Evolutionary conservation across 78 protist genomes (phyloP).

Genomic region (Isochrysis galbana): DNA sequence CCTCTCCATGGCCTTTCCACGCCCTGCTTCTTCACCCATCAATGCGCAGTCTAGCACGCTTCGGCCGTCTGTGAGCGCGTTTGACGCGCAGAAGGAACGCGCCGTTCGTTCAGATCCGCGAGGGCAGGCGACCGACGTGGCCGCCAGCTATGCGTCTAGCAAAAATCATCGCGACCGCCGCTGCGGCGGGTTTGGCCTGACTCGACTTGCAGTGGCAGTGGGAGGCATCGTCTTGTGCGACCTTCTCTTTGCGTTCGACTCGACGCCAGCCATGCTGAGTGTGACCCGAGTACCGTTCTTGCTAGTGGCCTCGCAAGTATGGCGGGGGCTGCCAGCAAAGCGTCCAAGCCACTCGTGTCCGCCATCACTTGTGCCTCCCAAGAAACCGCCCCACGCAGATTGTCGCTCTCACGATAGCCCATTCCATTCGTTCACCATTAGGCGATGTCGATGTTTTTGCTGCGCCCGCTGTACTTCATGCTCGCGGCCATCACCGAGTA

Average conservation of each 20-base stretch:
- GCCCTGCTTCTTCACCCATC: no score
- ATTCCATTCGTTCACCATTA: no score
- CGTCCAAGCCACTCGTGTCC: no score
- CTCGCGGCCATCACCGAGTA: neutral
- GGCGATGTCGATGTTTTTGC: neutral
- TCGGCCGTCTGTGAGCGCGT: neutral
- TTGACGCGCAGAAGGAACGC: neutral
- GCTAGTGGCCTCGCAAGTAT: neutral
- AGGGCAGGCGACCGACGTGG: no score
- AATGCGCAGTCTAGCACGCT: no score
- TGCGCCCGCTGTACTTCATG: neutral
- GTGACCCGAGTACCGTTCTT: neutral
- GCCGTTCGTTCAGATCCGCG: neutral
- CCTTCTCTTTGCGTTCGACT: neutral
- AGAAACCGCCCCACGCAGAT: no score
- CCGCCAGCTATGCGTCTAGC: no score
- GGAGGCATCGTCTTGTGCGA: neutral
- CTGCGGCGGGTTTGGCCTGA: neutral
- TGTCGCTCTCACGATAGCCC: no score
- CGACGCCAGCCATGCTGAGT: neutral
- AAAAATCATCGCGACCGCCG: conserved; percentile 4
- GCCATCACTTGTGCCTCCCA: no score
- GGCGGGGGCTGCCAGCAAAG: no score
- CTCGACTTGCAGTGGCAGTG: neutral
- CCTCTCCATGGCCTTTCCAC: no score